Base-by-base conservation (phyloP, 106 monocot genomes). In the Apostasia shenzhenica region DNA sequence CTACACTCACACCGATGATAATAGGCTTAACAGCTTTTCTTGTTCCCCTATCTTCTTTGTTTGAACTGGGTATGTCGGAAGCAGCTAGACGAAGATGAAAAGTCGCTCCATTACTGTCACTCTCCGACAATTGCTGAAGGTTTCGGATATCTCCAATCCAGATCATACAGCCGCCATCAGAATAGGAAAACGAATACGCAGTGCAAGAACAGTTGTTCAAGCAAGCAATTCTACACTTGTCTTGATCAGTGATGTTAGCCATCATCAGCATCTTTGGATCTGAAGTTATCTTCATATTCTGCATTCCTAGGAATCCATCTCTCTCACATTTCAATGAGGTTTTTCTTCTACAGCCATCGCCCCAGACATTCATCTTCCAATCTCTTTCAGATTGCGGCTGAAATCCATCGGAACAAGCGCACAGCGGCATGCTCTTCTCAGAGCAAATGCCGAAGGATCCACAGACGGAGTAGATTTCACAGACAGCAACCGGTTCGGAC, bases 191-290 rank as follows among this genome's bases (percentile, higher is more conserved):
- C 10, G 79, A 72, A 54, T 73, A 79, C 2, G 83, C 83, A n/a
- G 71, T 69, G 42, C 83, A 84, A 58, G 73, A 77, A 52, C 80
- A 80, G 43, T 80, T 68, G 10, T 48, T 73, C 76, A 76, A 55
- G 80, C 84, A 80, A 42, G 68, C 59, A 50, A 8, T 50, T 50
- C 8, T 8, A 50, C 50, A 50, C 50, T 50, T 8, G 50, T 50
- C 50, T 8, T 26, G 26, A 26, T 26, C 26, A 26, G 26, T 26
- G 43, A 52, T 5, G 52, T 14, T 65, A 4, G 40, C 52, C 1
- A 45, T 37, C 41, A 1, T 14, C 9, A 55, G 41, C 5, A 8
- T 71, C 14, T 46, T 1, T 8, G 61, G 48, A 64, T 71, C 56
- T 2, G 39, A 54, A 44, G 77, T 70, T 37, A 77, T 41, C 9